phyloP scores from a whole-genome alignment of 176 grass and related monocot genomes.

The Cenchrus americanus region DNA sequence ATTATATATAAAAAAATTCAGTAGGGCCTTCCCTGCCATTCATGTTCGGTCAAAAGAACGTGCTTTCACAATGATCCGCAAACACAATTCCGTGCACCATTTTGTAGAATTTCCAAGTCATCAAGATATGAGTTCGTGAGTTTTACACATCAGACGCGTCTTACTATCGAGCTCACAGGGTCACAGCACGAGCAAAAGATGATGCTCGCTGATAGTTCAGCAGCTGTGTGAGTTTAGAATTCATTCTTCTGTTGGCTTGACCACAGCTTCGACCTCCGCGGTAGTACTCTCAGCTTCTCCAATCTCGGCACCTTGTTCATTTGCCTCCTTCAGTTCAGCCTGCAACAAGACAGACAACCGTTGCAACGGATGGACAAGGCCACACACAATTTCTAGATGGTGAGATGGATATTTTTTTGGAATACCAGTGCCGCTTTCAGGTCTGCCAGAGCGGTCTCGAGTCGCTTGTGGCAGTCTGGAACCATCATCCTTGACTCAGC shows the following conservation, averaged over 20 bases:
- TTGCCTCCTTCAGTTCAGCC: conserved; percentile 81
- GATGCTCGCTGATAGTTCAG: not conserved
- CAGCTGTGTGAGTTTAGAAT: not conserved
- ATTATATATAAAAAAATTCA: too few species aligned
- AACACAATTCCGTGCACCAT: not conserved
- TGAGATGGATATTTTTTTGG: not conserved
- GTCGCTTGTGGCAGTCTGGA: conserved; percentile 90
- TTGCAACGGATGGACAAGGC: not conserved
- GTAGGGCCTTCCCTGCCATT: too few species aligned
- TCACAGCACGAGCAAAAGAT: not conserved
- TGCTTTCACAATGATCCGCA: not conserved
- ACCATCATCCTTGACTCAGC: conserved; percentile 98
- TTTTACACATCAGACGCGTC: conserved; percentile 2
- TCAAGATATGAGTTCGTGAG: not conserved
- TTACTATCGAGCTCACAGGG: not conserved
- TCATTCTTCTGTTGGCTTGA: conserved; percentile 57
- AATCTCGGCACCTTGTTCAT: conserved; percentile 72
- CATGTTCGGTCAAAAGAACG: not conserved
- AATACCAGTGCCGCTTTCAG: conserved; percentile 80
- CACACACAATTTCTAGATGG: not conserved
- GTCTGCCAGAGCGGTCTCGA: conserved; percentile 81
- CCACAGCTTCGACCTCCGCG: conserved; percentile 68
- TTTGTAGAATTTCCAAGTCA: not conserved
- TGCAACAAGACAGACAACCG: conserved; percentile 24
- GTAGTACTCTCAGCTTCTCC: conserved; percentile 74